Conservation (phyloP, 441 rosid genomes). For the Bruguiera hainesii region DNA sequence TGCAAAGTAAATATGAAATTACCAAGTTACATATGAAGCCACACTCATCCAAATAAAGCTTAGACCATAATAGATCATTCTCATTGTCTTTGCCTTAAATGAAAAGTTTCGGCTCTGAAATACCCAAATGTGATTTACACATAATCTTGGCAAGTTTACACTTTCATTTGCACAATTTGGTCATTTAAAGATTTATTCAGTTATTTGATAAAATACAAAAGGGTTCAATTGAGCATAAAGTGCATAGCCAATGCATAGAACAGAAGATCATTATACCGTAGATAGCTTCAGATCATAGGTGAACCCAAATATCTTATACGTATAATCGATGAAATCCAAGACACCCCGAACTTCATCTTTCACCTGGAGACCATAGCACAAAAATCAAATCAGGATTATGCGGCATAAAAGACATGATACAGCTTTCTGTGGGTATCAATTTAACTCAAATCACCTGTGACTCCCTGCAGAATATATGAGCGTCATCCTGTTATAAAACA, state of each 20-base stretch:
- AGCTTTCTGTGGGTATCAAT: conserved; percentile 19
- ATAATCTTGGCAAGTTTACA: neutral
- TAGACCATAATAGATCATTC: too few relatives aligned
- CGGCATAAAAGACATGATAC: conserved; percentile 12
- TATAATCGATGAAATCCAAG: conserved; percentile 78
- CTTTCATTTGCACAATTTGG: neutral
- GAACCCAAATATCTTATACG: conserved; percentile 71
- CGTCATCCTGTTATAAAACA: conserved; percentile 76
- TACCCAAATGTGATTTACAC: too few relatives aligned
- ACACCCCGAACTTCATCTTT: conserved; percentile 83
- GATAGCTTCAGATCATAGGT: conserved; percentile 94
- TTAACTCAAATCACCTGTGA: conserved; percentile 53
- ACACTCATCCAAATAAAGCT: too few relatives aligned
- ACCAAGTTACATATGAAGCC: too few relatives aligned
- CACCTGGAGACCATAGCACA: conserved; percentile 49
- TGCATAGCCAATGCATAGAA: neutral
- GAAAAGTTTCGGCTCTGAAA: too few relatives aligned
- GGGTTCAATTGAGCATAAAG: neutral
- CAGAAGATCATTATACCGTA: conserved; percentile 50
- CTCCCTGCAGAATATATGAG: conserved; percentile 95
- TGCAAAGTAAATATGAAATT: too few relatives aligned
- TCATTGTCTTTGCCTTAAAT: too few relatives aligned
- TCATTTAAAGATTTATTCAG: neutral
- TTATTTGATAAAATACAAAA: neutral
- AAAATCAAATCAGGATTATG: conserved; percentile 15